These are phyloP conservation scores for Aspergillus transmontanensis DNA, from an alignment of 2,329 filamentous ascomycete species.

Conservation along the genomic window DNA sequence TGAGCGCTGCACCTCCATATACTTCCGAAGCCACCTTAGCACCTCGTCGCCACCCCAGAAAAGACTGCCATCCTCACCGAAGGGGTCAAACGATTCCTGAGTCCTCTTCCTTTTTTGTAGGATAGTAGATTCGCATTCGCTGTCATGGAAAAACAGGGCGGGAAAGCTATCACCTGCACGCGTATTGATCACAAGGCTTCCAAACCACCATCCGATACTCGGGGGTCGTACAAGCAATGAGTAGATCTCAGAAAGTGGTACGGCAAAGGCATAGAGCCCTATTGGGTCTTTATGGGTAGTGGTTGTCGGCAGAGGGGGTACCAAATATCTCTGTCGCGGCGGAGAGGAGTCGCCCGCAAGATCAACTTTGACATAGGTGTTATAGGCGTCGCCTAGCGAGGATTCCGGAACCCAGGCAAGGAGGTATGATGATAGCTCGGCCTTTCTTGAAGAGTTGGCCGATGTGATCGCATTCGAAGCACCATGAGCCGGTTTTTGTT, in stretches of 20 bases:
- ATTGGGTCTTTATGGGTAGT: conserved; percentile 71
- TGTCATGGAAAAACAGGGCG: conserved; percentile 95
- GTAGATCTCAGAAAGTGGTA: conserved; percentile 88
- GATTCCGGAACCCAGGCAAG: conserved; percentile 93
- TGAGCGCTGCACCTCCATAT: conserved; percentile 80
- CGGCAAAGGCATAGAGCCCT: conserved; percentile 86
- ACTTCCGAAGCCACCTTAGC: conserved; percentile 83
- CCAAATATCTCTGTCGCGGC: conserved; percentile 84
- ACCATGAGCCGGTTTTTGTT: conserved; percentile 69
- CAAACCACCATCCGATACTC: conserved; percentile 97
- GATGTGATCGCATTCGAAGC: conserved; percentile 39
- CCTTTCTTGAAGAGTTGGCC: conserved; percentile 44
- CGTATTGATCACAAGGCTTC: conserved; percentile 90
- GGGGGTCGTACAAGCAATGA: conserved; percentile 87
- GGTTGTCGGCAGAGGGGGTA: conserved; percentile 85
- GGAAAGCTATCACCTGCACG: conserved; percentile 90
- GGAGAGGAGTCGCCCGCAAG: conserved; percentile 77
- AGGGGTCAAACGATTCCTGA: conserved; percentile 85
- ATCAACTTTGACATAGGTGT: conserved; percentile 95
- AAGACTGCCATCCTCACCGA: conserved; percentile 75
- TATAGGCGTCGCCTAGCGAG: conserved; percentile 79
- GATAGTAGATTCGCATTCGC: conserved; percentile 93
- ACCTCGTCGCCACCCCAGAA: conserved; percentile 99
- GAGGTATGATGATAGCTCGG: conserved; percentile 70
- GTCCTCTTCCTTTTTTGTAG: conserved; percentile 86